Evolutionary conservation across 768 basidiomycete species (phyloP), one percentile per base, ranked within the genome.

Genomic region (Dioszegia crocea): DNA sequence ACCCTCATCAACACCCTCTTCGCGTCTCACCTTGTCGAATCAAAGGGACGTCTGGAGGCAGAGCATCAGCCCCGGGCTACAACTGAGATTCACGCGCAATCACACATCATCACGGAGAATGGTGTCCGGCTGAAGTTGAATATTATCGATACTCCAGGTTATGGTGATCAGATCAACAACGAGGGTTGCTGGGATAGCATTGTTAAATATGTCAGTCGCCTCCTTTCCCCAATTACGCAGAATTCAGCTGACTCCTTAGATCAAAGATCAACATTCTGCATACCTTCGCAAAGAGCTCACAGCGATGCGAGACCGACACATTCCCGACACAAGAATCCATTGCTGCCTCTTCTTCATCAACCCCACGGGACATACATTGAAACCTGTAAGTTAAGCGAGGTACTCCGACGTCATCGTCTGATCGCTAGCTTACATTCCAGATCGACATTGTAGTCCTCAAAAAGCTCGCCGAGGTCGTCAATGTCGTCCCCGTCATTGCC

Each of bases 141-240:
- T 83, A 97, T 99, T 65, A 91, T 98, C 66, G 94, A 99, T 79
- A 99, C 96, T 11, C 94, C 94, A 53, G 94, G 96, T 33, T 99
- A 93, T 70, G 94, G 93, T 46, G 94, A 99, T 83, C 90, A 92
- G 72, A 85, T 99, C 76, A 94, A 99, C 84, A 99, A 99, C 78
- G 94, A 99, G 78, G 88, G 88, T 78, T 97, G 96, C 82, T 99
- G 94, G 94, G 94, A 99, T 73, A 89, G 94, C 41, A 98, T 99
- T 71, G 83, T 98, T 76, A 97, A 96, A 79, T 96, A 99, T 78
- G 97, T 97, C 23, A 26, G 74, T 69, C 12, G 3, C 17, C 5
- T 5, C 3, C 1, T 30, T 38, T 41, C 17, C 4, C 1, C 19
- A 4, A 38, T 57, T 23, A 31, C 21, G 48, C 48, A 38, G 41